Base-by-base conservation (phyloP, 441 rosid species). In the Populus hybrid region DNA sequence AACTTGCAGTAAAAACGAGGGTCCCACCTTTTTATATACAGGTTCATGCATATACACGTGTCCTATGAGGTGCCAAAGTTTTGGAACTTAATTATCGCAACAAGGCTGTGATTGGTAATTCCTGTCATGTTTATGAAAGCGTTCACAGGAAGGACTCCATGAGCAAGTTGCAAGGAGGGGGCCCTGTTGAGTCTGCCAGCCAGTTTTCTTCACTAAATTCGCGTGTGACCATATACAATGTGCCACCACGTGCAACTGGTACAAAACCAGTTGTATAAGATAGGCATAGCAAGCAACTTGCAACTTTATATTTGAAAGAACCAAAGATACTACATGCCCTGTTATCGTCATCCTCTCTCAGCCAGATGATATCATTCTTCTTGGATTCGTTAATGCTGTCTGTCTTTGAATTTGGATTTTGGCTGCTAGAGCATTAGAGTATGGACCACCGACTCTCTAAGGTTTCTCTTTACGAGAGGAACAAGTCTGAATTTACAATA, bases 101-200 rank as follows among this genome's bases (percentile, higher is more conserved):
- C 72, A 67, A 30, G n/a, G 14, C n/a, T 42, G 42, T 67, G 5
- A 0, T 30, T 54, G 61, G 61, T 6, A 16, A 54, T 54, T 1
- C 61, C 61, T 16, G 61, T 18, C 61, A 54, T 68, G 5, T 28
- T 30, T 36, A 23, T 50, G 42, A 68, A 30, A 24, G 40, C 35
- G 6, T 6, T 30, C 50, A 61, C 38, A 73, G 68, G 6, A 30
- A 30, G 4, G 54, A 68, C 16, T 57, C 21, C 61, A 61, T 23
- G 79, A 69, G 16, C 75, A 71, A 77, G 80, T 71, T 71, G 75
- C 65, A 38, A n/a, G 20, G 11, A 69, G 68, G 30, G 4, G 10
- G 70, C 59, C 59, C 30, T 26, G 8, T 1, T 70, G 20, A 3
- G 35, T 61, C 79, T 34, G 63, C 24, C 63, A 59, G 74, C 66